Evolutionary conservation across 2,329 filamentous ascomycete species (phyloP).

Genomic region (Shiraia sp.): DNA sequence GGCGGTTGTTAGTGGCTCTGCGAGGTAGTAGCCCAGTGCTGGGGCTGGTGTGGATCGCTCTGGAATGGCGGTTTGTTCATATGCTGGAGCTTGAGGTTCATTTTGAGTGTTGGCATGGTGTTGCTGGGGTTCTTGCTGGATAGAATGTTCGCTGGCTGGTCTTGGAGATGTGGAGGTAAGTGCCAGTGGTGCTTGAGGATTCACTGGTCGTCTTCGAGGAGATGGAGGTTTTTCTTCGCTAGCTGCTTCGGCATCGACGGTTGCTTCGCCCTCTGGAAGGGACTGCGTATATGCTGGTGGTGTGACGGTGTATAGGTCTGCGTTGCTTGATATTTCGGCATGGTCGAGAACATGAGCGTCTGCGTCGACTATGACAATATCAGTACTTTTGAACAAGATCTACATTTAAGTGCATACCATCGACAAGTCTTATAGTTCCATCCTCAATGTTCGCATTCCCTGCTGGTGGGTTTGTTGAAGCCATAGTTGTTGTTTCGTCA

Average conservation of each 20-base stretch:
- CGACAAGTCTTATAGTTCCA: too few relatives aligned
- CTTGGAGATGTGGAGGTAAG: neutral
- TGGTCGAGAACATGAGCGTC: neutral
- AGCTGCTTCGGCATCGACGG: constrained; percentile 19
- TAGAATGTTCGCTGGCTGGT: neutral
- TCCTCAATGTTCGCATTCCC: too few relatives aligned
- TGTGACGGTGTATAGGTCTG: constrained; percentile 20
- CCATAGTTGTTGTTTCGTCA: too few relatives aligned
- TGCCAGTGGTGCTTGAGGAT: neutral
- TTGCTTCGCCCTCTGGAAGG: constrained; percentile 13
- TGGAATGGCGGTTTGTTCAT: neutral
- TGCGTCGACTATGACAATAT: too few relatives aligned
- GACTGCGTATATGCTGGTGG: constrained; percentile 24
- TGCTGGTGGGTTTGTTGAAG: too few relatives aligned
- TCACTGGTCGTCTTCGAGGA: neutral
- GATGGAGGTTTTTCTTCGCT: constrained; percentile 13
- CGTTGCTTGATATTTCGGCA: constrained; percentile 11
- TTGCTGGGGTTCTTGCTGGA: constrained; percentile 1
- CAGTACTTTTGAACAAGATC: too few relatives aligned
- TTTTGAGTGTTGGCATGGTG: too few relatives aligned
- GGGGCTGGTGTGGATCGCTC: neutral
- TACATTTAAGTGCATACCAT: too few relatives aligned
- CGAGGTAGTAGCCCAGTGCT: constrained; percentile 12
- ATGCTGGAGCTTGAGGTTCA: neutral
- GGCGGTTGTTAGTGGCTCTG: constrained; percentile 9